These are phyloP conservation scores for Psilocybe cubensis DNA, from an alignment of 768 basidiomycete species.

Conservation along the genomic window DNA sequence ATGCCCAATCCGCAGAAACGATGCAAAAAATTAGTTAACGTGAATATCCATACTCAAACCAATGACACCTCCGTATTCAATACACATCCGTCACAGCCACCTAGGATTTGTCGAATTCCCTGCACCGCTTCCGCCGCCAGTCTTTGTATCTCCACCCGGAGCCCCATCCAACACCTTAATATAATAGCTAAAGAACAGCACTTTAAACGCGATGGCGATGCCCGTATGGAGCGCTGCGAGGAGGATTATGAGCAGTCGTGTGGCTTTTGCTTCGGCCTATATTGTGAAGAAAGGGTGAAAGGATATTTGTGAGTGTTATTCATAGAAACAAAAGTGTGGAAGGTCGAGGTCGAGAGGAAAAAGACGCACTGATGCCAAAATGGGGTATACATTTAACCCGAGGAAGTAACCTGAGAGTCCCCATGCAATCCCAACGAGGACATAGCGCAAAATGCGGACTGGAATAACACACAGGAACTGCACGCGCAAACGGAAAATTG, in stretches of 20 bases:
- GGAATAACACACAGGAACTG: constrained; percentile 89
- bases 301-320: background rate
- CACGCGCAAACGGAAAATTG: background rate
- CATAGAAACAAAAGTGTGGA: background rate
- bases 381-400: constrained; percentile 82
- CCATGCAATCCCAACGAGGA: constrained; percentile 73
- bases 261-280: constrained; percentile 86
- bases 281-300: background rate
- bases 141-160: constrained; percentile 41
- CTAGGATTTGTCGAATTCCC: constrained; percentile 27
- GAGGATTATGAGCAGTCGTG: constrained; percentile 79
- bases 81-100: constrained; percentile 2
- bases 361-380: constrained; percentile 75
- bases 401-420: constrained; percentile 89
- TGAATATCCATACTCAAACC: too few species aligned
- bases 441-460: constrained; percentile 81
- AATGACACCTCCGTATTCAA: too few species aligned
- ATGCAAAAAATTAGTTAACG: too few species aligned
- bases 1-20: too few species aligned
- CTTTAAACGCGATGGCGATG: constrained; percentile 85
- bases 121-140: background rate
- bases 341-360: background rate
- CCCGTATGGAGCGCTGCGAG: constrained; percentile 77
- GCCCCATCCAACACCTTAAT: constrained; percentile 45
- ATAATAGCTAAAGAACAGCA: constrained; percentile 65